These are phyloP conservation scores for Petrea volubilis DNA, from an alignment of 257 asterid species.

Conservation along the genomic window DNA sequence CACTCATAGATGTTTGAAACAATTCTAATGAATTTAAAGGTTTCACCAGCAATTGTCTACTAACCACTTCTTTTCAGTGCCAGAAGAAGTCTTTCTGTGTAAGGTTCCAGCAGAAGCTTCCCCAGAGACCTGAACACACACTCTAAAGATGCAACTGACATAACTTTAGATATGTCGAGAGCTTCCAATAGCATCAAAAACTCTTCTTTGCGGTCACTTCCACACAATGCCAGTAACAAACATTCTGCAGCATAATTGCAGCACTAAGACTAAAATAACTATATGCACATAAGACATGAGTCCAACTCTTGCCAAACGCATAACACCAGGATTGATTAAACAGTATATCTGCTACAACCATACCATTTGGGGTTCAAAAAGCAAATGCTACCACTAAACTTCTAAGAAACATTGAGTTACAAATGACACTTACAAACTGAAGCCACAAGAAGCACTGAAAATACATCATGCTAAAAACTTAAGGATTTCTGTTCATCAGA, in stretches of 20 bases:
- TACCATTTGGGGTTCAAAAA: neutral
- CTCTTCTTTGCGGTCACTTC: slow-evolving; percentile 60
- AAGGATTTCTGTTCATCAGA: neutral
- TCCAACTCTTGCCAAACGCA: neutral
- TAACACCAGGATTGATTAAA: slow-evolving; percentile 11
- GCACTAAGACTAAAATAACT: slow-evolving; percentile 23
- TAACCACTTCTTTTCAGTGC: slow-evolving; percentile 68
- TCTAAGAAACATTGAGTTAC: neutral
- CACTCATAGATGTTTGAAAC: neutral
- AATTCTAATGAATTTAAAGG: neutral
- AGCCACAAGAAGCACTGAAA: slow-evolving; percentile 11
- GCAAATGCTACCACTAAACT: neutral
- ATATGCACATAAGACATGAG: neutral
- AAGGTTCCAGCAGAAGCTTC: slow-evolving; percentile 60
- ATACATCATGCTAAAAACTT: slow-evolving; percentile 10
- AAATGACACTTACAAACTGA: slow-evolving; percentile 1
- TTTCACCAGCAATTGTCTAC: slow-evolving; percentile 12
- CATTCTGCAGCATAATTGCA: slow-evolving; percentile 55
- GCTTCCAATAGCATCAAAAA: slow-evolving; percentile 53
- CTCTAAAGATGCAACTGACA: slow-evolving; percentile 43
- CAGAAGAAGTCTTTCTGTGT: slow-evolving; percentile 53
- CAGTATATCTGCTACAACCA: slow-evolving; percentile 8
- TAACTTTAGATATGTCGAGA: slow-evolving; percentile 59
- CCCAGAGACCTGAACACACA: slow-evolving; percentile 70
- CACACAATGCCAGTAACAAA: slow-evolving; percentile 65